Base-by-base conservation (phyloP, 495 filamentous ascomycete genomes). In the Cetradonia linearis region DNA sequence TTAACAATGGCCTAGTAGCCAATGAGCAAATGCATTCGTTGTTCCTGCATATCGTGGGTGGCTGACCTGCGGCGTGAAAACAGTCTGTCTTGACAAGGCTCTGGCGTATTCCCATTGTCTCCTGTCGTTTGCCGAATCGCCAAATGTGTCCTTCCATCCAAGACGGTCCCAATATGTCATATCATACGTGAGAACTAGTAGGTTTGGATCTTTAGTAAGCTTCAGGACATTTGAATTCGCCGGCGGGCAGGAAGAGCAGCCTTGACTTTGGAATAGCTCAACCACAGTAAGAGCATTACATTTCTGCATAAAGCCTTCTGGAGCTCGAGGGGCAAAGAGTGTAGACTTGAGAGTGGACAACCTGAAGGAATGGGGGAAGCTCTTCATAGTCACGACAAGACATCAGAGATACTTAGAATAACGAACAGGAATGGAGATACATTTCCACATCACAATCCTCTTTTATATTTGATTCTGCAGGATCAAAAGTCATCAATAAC, bases 41-140 rank as follows among this genome's bases (percentile, higher is more conserved):
- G 18, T 46, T 18, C 44, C 20, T 6, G 23, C 23, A 31, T 44
- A 20, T 52, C 5, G 9, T 9, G 20, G 30, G 18, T 27, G 25
- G 25, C 57, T 50, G 9, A 61, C 59, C 49, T 55, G 59, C 28
- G 59, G 49, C 27, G 50, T 61, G 23, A 46, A 55, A n/a, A 55
- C 30, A 16, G 25, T 28, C 16, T 36, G 20, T 4, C 52, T 27
- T 46, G 34, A 38, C 20, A 61, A 10, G 38, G 40, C 52, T 56
- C 23, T 44, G 36, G 40, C 59, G 34, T 48, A 48, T 9, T 55
- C 37, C 59, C 40, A 37, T 27, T 48, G 38, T 31, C 52, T 55
- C 33, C 44, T 50, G 34, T 61, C 59, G 37, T 55, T 47, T 11
- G 25, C 31, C n/a, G 30, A 56, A n/a, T 37, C n/a, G 14, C 40